phyloP scores from a whole-genome alignment of 108 stramenopile genomes.

The Epithemia pelagica region DNA sequence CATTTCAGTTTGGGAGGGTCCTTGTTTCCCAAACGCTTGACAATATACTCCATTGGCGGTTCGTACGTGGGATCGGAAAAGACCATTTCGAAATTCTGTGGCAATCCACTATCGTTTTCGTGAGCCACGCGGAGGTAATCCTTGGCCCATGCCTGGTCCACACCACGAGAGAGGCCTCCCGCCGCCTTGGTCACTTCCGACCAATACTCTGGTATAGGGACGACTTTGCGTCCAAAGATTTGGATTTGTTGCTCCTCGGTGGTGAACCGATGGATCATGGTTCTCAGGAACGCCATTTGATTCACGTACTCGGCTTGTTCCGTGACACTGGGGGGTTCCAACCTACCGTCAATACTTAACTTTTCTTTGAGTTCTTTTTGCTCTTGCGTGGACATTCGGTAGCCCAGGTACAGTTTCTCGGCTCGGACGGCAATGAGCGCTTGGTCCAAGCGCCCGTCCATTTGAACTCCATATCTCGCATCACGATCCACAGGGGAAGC shows the following conservation, averaged over 20 bases:
- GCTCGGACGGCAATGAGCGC: background rate
- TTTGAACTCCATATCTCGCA: background rate
- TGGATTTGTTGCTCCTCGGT: slow-evolving; percentile 15
- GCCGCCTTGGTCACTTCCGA: slow-evolving; percentile 3
- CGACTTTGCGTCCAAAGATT: slow-evolving; percentile 18
- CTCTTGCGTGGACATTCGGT: background rate
- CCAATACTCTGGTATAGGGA: slow-evolving; percentile 16
- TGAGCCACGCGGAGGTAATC: slow-evolving; percentile 11
- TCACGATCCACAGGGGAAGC: background rate
- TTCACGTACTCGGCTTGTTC: background rate
- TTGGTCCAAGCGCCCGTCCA: background rate
- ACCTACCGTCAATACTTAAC: no score
- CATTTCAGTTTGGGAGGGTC: slow-evolving; percentile 6
- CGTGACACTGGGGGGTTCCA: no score
- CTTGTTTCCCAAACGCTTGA: slow-evolving; percentile 18
- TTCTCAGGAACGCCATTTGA: slow-evolving; percentile 4
- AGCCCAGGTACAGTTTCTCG: background rate
- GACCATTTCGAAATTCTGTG: slow-evolving; percentile 15
- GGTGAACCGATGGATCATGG: slow-evolving; percentile 17
- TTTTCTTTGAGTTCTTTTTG: slow-evolving; percentile 4
- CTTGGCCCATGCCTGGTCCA: slow-evolving; percentile 20
- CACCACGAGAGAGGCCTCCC: slow-evolving; percentile 14
- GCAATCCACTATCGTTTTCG: slow-evolving; percentile 14
- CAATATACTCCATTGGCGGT: slow-evolving; percentile 3
- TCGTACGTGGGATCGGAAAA: slow-evolving; percentile 12